phyloP scores from a whole-genome alignment of 1,284 basidiomycete species.

The Hypsizygus ulmarius region DNA sequence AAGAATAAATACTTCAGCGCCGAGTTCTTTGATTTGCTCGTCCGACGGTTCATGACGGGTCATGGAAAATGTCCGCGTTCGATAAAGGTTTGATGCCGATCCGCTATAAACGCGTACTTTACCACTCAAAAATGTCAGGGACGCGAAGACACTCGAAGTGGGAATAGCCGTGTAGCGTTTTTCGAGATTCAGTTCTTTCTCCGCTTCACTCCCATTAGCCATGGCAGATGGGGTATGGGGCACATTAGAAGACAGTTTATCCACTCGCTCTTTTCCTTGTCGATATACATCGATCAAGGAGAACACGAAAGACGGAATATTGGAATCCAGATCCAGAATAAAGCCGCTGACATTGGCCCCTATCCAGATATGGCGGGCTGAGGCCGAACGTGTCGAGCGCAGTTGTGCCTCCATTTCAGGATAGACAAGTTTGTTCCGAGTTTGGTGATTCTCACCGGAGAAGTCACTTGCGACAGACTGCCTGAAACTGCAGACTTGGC shows the following conservation, averaged over 20 bases:
- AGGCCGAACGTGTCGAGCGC: constrained; percentile 50
- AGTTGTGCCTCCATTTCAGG: constrained; percentile 80
- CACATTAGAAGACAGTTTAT: constrained; percentile 51
- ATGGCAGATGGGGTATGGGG: constrained; percentile 41
- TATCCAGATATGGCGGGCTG: constrained; percentile 60
- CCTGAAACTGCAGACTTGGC: constrained; percentile 57
- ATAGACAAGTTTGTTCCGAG: constrained; percentile 75
- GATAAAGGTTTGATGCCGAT: constrained; percentile 36
- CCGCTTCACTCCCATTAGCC: constrained; percentile 16
- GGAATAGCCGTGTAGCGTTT: constrained; percentile 37
- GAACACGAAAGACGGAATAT: constrained; percentile 77
- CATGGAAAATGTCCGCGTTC: constrained; percentile 35
- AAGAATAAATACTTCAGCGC: constrained; percentile 66
- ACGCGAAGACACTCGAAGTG: constrained; percentile 68
- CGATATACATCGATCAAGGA: constrained; percentile 84
- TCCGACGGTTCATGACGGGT: constrained; percentile 43
- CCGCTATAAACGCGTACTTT: constrained; percentile 65
- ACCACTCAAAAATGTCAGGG: constrained; percentile 79
- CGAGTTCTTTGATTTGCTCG: constrained; percentile 45
- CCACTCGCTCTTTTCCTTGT: constrained; percentile 76
- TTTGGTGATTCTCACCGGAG: constrained; percentile 64
- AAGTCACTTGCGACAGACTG: constrained; percentile 72
- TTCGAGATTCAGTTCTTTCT: constrained; percentile 26
- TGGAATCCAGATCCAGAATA: constrained; percentile 80
- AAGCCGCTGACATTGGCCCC: constrained; percentile 83